A percentile compares a stretch with the other conserved stretches of the same genome.
Conservation (phyloP, 2,329 filamentous ascomycete genomes). For the Colletotrichum sp. region DNA sequence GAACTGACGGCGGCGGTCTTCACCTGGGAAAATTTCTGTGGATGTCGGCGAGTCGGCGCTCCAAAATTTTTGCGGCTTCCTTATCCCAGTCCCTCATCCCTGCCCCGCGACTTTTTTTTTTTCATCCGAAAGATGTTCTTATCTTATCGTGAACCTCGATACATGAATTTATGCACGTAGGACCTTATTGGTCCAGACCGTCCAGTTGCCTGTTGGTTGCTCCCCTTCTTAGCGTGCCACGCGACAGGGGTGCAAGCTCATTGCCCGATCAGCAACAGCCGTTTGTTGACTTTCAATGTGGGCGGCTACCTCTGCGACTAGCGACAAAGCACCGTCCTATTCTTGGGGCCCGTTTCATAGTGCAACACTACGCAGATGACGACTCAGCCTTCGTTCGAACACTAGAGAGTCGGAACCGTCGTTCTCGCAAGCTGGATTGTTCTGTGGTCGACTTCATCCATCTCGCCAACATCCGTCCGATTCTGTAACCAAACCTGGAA, state of each 20-base stretch:
- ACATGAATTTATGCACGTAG: slow-evolving; percentile 8
- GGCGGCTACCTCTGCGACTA: background rate
- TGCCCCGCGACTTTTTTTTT: slow-evolving; percentile 10
- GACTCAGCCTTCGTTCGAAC: background rate
- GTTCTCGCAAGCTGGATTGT: background rate
- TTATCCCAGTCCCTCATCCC: background rate
- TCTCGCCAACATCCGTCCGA: background rate
- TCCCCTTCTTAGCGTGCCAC: background rate
- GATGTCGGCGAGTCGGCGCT: background rate
- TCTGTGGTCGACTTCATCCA: background rate
- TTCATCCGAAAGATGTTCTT: background rate
- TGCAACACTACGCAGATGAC: background rate
- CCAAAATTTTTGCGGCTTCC: slow-evolving; percentile 7
- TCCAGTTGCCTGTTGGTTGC: slow-evolving; percentile 2
- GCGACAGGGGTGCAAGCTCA: slow-evolving; percentile 17
- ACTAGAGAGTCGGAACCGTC: background rate
- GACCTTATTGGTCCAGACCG: background rate
- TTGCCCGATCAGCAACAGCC: slow-evolving; percentile 18
- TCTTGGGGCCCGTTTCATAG: background rate
- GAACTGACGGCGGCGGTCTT: background rate
- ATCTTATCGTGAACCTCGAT: background rate
- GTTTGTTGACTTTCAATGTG: slow-evolving; percentile 21
- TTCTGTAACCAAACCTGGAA: background rate
- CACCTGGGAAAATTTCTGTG: slow-evolving; percentile 22
- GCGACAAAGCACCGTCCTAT: slow-evolving; percentile 1